phyloP scores from a whole-genome alignment of 108 stramenopile genomes.

The Fistulifera solaris region DNA sequence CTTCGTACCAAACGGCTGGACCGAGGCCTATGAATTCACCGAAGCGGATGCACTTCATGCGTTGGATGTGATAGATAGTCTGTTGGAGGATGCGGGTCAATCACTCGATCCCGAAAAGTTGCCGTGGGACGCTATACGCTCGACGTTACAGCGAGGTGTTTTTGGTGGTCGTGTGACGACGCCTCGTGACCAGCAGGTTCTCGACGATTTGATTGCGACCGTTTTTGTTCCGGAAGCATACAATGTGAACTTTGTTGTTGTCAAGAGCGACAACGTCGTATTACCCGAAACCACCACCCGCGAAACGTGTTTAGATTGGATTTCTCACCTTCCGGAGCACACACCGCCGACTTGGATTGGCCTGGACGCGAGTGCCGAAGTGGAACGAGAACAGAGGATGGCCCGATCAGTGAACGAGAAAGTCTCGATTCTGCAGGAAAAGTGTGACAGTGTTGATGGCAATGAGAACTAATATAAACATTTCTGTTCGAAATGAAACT shows the following conservation, averaged over 20 bases:
- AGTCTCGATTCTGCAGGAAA: conserved; percentile 12
- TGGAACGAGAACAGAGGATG: conserved; percentile 41
- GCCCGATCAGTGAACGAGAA: conserved; percentile 53
- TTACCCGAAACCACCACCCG: conserved; percentile 67
- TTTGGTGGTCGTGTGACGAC: conserved; percentile 77
- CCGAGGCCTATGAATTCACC: conserved; percentile 90
- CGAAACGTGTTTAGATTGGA: conserved; percentile 67
- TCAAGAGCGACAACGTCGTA: conserved; percentile 35
- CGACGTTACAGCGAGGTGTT: conserved; percentile 64
- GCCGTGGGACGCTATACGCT: conserved; percentile 83
- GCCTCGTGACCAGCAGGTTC: conserved; percentile 46
- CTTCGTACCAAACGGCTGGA: conserved; percentile 92
- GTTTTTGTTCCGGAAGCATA: conserved; percentile 50
- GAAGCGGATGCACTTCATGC: conserved; percentile 93
- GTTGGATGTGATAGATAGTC: conserved; percentile 80
- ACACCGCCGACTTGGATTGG: conserved; percentile 84
- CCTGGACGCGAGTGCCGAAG: conserved; percentile 57
- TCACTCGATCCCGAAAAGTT: conserved; percentile 66
- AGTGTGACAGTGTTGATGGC: conserved; percentile 7
- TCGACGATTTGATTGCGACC: conserved; percentile 54
- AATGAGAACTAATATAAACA: too few relatives aligned
- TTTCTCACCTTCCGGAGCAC: conserved; percentile 46
- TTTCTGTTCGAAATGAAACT: too few relatives aligned
- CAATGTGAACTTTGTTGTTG: conserved; percentile 70
- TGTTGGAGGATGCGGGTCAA: conserved; percentile 39